Percentiles rank a stretch among this genome's conserved stretches.
These are phyloP conservation scores for Ustilago lituana DNA, from an alignment of 1,284 basidiomycete species.

Conservation along the genomic window DNA sequence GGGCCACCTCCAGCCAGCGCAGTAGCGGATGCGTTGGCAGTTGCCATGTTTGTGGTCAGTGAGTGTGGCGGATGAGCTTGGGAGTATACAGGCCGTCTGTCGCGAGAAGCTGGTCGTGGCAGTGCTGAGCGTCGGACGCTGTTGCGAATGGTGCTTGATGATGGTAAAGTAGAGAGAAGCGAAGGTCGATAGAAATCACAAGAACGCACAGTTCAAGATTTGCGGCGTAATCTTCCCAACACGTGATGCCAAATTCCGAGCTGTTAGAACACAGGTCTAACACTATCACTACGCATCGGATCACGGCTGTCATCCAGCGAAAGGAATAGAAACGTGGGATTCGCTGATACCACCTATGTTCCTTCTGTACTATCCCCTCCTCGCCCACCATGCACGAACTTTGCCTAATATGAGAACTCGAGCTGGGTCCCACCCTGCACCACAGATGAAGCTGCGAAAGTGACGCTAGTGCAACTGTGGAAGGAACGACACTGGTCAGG, in stretches of 20 bases:
- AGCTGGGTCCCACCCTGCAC: no score
- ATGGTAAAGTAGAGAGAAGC: conserved; percentile 6
- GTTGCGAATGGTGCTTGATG: conserved; percentile 6
- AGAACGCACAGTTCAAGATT: conserved; percentile 26
- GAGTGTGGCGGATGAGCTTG: background rate
- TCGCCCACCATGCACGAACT: no score
- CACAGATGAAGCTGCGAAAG: no score
- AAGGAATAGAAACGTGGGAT: no score
- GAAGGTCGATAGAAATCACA: conserved; percentile 2
- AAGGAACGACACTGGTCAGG: no score
- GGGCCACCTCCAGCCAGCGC: conserved; percentile 33
- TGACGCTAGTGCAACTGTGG: no score
- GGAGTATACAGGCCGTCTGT: background rate
- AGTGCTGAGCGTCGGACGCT: background rate
- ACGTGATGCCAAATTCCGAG: conserved; percentile 3
- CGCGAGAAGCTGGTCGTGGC: background rate
- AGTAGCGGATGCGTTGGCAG: conserved; percentile 20
- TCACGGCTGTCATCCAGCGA: no score
- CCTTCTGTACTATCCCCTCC: no score
- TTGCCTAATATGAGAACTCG: no score
- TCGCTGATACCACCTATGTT: no score
- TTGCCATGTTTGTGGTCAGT: conserved; percentile 21
- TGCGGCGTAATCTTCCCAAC: conserved; percentile 13
- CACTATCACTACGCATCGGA: no score
- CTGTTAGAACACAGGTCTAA: background rate